phyloP scores from a whole-genome alignment of 2,329 filamentous ascomycete species.

The Ilyonectria robusta region DNA sequence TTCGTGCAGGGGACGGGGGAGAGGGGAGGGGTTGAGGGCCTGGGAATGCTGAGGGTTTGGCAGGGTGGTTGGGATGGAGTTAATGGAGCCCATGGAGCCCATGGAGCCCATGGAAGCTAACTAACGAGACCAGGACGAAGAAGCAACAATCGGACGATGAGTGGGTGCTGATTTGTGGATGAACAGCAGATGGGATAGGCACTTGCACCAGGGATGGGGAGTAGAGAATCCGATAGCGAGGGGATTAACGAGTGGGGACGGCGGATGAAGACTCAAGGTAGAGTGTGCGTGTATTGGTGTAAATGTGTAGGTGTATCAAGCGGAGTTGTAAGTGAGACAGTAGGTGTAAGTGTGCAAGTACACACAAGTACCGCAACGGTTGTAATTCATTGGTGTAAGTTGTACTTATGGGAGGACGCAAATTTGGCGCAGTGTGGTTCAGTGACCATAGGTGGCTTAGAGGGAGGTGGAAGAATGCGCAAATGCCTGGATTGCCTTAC shows the following conservation, averaged over 20 bases:
- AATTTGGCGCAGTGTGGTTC: neutral
- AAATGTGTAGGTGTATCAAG: neutral
- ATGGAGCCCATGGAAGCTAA: slow-evolving; percentile 3
- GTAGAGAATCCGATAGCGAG: slow-evolving; percentile 9
- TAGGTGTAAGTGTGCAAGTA: neutral
- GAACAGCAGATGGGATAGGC: slow-evolving; percentile 31
- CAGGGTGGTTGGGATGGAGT: neutral
- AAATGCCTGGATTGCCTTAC: neutral
- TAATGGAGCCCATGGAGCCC: neutral
- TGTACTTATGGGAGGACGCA: no score
- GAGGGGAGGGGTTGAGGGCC: slow-evolving; percentile 17
- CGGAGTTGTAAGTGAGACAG: neutral
- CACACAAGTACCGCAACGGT: neutral
- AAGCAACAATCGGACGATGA: slow-evolving; percentile 30
- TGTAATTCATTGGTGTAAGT: neutral
- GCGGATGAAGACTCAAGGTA: neutral
- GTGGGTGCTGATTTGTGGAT: slow-evolving; percentile 32
- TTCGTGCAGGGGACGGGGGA: slow-evolving; percentile 12
- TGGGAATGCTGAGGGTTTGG: slow-evolving; percentile 5
- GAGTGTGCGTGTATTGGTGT: neutral
- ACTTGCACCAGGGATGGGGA: slow-evolving; percentile 22
- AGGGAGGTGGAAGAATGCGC: neutral
- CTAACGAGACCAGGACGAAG: neutral
- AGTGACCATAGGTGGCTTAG: neutral
- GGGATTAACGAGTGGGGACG: slow-evolving; percentile 8